These are phyloP conservation scores for Trichoderma endophyticum DNA, from an alignment of 2,329 filamentous ascomycete species.

Conservation along the genomic window DNA sequence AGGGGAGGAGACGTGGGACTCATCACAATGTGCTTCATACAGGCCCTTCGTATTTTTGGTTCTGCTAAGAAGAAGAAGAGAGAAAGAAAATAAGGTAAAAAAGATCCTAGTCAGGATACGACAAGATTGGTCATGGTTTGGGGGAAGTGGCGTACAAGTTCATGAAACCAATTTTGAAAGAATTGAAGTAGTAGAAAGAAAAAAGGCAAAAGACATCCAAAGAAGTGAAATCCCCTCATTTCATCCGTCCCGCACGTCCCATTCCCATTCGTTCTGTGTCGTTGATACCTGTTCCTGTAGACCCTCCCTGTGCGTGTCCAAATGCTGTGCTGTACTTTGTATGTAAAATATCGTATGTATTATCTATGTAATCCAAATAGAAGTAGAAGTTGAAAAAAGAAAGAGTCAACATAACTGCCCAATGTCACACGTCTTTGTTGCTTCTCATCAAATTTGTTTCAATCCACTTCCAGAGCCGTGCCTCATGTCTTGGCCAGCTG, in stretches of 20 bases:
- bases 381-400: not conserved
- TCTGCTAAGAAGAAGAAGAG: not conserved
- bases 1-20: not conserved
- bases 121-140: not conserved
- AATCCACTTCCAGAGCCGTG: not conserved
- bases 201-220: not conserved
- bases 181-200: not conserved
- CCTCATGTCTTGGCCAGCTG: not conserved
- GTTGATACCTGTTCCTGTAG: not conserved
- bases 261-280: not conserved
- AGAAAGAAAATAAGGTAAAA: not conserved
- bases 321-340: not conserved
- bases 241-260: not conserved
- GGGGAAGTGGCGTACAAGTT: not conserved
- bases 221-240: not conserved
- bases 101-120: not conserved
- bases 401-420: not conserved
- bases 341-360: conserved; percentile 13
- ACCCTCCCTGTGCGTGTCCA: not conserved
- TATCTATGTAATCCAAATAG: conserved; percentile 7
- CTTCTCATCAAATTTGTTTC: not conserved
- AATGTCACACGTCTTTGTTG: not conserved
- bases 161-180: not conserved
- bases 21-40: not conserved
- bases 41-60: not conserved